Evolutionary conservation across 805 yeast species (phyloP).

Genomic region (Saccharomyces mikatae): DNA sequence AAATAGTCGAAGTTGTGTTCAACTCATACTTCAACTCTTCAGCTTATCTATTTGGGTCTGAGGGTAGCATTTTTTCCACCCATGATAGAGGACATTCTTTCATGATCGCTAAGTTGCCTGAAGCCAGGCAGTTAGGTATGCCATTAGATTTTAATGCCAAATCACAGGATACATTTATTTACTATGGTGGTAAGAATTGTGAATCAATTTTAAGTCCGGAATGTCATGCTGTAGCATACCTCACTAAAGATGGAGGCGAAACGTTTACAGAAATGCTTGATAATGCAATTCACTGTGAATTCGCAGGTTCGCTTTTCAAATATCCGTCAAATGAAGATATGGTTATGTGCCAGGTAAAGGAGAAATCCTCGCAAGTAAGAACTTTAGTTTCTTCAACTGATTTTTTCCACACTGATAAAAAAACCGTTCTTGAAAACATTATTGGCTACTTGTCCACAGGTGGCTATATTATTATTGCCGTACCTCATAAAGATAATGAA

Average conservation of each 20-base stretch:
- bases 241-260: slow-evolving; percentile 61
- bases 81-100: slow-evolving; percentile 63
- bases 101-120: slow-evolving; percentile 40
- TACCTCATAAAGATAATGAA: slow-evolving; percentile 41
- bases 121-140: slow-evolving; percentile 35
- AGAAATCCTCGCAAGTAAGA: slow-evolving; percentile 26
- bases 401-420: slow-evolving; percentile 37
- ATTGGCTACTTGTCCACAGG: slow-evolving; percentile 70
- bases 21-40: slow-evolving; percentile 40
- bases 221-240: slow-evolving; percentile 53
- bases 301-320: slow-evolving; percentile 47
- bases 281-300: slow-evolving; percentile 56
- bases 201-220: slow-evolving; percentile 35
- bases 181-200: slow-evolving; percentile 59
- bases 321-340: slow-evolving; percentile 40
- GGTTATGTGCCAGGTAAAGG: slow-evolving; percentile 55
- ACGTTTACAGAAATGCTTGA: slow-evolving; percentile 48
- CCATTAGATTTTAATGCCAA: slow-evolving; percentile 57
- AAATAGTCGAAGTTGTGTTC: slow-evolving; percentile 45
- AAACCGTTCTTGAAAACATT: slow-evolving; percentile 44
- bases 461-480: slow-evolving; percentile 66
- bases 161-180: slow-evolving; percentile 52
- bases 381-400: slow-evolving; percentile 44
- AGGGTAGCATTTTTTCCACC: slow-evolving; percentile 48
- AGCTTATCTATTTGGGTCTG: slow-evolving; percentile 37